A percentile compares a stretch with the other conserved stretches of the same genome.
These are phyloP conservation scores for Musa schizocarpa DNA, from an alignment of 176 grass and related monocot genomes.

Conservation along the genomic window DNA sequence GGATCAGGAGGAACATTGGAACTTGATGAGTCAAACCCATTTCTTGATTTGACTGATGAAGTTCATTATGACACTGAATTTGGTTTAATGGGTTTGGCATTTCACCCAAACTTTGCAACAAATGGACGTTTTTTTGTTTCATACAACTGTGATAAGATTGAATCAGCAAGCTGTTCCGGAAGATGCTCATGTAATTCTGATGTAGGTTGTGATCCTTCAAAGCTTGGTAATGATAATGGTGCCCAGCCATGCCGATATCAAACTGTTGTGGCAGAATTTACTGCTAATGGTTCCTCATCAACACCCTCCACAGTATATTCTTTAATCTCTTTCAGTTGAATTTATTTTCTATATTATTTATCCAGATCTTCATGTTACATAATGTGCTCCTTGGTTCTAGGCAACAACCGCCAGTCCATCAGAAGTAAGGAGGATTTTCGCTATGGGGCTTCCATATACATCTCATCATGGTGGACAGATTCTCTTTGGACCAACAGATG, in stretches of 20 bases:
- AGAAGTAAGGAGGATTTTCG: conserved; percentile 68
- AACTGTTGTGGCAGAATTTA: conserved; percentile 76
- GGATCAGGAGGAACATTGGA: conserved; percentile 31
- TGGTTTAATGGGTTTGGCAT: conserved; percentile 55
- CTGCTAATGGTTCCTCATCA: conserved; percentile 46
- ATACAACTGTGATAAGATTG: conserved; percentile 76
- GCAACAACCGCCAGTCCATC: conserved; percentile 43
- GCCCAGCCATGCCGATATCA: conserved; percentile 66
- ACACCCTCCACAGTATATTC: conserved; percentile 36
- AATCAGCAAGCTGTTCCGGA: conserved; percentile 51
- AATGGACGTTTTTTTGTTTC: conserved; percentile 92
- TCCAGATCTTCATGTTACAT: neutral
- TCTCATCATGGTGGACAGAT: conserved; percentile 73
- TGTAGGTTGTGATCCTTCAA: conserved; percentile 63
- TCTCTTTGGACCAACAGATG: conserved; percentile 53
- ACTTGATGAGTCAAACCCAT: conserved; percentile 35
- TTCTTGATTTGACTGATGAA: conserved; percentile 80
- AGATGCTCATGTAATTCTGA: conserved; percentile 90
- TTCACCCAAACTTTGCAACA: conserved; percentile 58
- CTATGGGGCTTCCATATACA: conserved; percentile 65
- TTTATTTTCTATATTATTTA: neutral
- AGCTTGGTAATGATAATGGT: conserved; percentile 42
- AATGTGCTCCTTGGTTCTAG: conserved; percentile 22
- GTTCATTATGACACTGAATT: conserved; percentile 53
- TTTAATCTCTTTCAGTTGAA: neutral